A percentile compares a stretch with the other conserved stretches of the same genome.
phyloP scores from a whole-genome alignment of 2,329 filamentous ascomycete species.

The Dendrostoma leiphaemia region DNA sequence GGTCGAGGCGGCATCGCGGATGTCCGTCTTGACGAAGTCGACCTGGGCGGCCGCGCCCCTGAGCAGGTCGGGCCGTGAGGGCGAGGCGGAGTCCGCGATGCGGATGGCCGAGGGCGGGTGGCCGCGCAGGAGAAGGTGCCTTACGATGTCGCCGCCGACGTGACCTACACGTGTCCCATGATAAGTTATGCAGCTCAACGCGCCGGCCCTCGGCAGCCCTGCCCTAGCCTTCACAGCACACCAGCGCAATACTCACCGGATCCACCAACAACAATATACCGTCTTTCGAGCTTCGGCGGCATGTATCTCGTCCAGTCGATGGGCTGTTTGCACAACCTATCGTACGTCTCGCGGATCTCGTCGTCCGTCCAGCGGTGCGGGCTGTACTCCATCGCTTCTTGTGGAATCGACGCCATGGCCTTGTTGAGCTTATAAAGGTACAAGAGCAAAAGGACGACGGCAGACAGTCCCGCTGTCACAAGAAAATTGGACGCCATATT shows the following conservation, averaged over 20 bases:
- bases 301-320: constrained; percentile 37
- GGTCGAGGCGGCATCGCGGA: constrained; percentile 37
- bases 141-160: constrained; percentile 47
- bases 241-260: constrained; percentile 35
- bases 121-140: constrained; percentile 45
- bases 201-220: no score
- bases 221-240: no score
- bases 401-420: constrained; percentile 34
- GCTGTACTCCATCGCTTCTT: constrained; percentile 30
- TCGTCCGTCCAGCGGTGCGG: constrained; percentile 36
- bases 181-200: no score
- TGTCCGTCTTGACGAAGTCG: constrained; percentile 42
- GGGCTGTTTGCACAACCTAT: constrained; percentile 33
- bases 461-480: not conserved
- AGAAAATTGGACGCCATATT: not conserved
- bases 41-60: constrained; percentile 33
- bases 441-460: constrained; percentile 23
- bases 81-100: constrained; percentile 43
- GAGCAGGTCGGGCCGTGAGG: constrained; percentile 37
- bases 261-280: constrained; percentile 45
- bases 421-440: constrained; percentile 38
- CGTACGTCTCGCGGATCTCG: constrained; percentile 33
- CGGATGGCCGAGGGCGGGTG: constrained; percentile 44
- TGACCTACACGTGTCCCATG: constrained; percentile 18
- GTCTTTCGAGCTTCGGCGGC: constrained; percentile 38